These are phyloP conservation scores for Suillus placidus DNA, from an alignment of 768 basidiomycete species.

Conservation along the genomic window DNA sequence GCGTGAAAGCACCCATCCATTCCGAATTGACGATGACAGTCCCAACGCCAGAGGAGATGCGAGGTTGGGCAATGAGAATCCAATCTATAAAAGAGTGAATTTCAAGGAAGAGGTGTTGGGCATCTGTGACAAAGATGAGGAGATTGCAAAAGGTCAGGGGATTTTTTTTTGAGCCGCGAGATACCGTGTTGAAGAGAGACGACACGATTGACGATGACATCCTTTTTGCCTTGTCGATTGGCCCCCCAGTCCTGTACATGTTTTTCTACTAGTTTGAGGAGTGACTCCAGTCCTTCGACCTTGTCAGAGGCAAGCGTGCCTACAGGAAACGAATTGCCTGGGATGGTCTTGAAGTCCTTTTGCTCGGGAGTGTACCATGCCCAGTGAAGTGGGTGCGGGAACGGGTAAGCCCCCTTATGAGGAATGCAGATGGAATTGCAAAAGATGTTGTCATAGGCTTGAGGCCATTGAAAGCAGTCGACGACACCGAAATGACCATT, in stretches of 20 bases:
- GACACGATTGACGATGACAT: neutral
- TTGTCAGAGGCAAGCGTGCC: neutral
- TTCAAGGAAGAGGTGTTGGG: neutral
- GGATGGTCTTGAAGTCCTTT: neutral
- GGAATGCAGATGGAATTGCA: neutral
- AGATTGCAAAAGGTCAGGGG: neutral
- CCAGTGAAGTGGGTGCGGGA: neutral
- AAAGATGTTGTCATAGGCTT: neutral
- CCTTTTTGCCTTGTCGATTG: neutral
- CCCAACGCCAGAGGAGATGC: neutral
- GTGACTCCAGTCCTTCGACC: neutral
- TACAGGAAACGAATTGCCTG: slow-evolving; percentile 1
- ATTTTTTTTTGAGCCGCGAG: neutral
- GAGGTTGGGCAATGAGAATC: neutral
- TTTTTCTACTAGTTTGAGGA: neutral
- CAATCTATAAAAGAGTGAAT: neutral
- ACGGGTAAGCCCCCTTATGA: neutral
- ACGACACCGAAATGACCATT: neutral
- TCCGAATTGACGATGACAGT: neutral
- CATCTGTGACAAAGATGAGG: neutral
- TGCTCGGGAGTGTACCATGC: slow-evolving; percentile 2
- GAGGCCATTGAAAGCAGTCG: neutral
- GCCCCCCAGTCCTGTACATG: neutral
- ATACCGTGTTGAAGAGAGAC: neutral
- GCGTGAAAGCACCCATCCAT: neutral